Conservation (phyloP, 495 filamentous ascomycete species). For the Hamigera avellanea region DNA sequence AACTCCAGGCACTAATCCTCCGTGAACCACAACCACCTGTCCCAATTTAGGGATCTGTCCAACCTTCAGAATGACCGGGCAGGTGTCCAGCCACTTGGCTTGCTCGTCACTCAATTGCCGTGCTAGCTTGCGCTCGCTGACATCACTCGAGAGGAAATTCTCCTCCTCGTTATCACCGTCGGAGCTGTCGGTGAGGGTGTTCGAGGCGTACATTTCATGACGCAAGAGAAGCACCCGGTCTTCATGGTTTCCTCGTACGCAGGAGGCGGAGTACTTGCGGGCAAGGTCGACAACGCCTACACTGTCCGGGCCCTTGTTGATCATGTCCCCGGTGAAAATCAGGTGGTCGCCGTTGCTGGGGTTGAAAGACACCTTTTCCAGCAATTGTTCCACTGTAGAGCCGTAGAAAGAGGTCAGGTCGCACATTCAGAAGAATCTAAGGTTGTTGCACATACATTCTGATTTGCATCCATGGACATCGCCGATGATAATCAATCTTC, state of each 20-base stretch:
- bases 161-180: constrained; percentile 8
- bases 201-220: constrained; percentile 23
- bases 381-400: constrained; percentile 47
- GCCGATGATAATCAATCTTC: constrained; percentile 62
- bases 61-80: constrained; percentile 64
- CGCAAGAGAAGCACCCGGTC: constrained; percentile 57
- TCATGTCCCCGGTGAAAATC: constrained; percentile 71
- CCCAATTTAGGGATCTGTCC: constrained; percentile 45
- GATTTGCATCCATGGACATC: constrained; percentile 81
- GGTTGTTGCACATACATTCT: constrained; percentile 34
- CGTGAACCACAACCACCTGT: constrained; percentile 69
- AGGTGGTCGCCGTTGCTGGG: constrained; percentile 53
- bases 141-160: constrained; percentile 11
- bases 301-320: constrained; percentile 83
- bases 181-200: constrained; percentile 6
- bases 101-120: constrained; percentile 45
- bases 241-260: constrained; percentile 89
- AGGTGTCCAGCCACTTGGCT: constrained; percentile 54
- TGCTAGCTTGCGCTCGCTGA: constrained; percentile 36
- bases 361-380: constrained; percentile 57
- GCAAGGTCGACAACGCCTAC: constrained; percentile 65
- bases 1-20: constrained; percentile 66
- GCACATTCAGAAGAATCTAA: no score
- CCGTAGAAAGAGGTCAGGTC: background rate
- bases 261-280: constrained; percentile 55